These are phyloP conservation scores for Coniophora puteana DNA, from an alignment of 1,284 basidiomycete species.

Conservation along the genomic window DNA sequence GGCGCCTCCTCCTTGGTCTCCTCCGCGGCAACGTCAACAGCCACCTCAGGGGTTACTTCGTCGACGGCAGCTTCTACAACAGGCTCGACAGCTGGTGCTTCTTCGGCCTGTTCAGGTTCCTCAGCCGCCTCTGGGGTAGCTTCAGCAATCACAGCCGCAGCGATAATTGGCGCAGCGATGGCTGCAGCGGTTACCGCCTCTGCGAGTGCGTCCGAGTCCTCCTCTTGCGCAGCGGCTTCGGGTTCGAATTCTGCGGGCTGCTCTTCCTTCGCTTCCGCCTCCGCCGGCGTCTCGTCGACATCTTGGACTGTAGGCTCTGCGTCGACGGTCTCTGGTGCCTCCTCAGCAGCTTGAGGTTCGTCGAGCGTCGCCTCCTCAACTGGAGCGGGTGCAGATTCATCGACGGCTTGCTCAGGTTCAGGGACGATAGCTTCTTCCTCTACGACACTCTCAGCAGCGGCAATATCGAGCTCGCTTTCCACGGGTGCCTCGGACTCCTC, in stretches of 20 bases:
- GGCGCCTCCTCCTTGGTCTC: not conserved
- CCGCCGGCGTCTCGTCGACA: not conserved
- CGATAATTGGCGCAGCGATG: not conserved
- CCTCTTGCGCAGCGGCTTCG: conserved; percentile 1
- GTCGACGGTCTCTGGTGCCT: not conserved
- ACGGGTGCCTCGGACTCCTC: not conserved
- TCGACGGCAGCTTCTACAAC: not conserved
- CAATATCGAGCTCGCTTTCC: not conserved
- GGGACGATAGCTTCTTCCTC: no score
- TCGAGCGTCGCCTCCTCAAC: not conserved
- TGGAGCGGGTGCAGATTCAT: not conserved
- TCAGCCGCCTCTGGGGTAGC: not conserved
- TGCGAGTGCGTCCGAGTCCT: not conserved
- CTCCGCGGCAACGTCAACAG: not conserved
- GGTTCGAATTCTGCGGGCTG: not conserved
- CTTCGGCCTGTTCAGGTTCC: not conserved
- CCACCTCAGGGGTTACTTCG: not conserved
- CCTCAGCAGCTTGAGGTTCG: not conserved
- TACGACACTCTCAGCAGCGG: no score
- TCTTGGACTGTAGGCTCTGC: not conserved
- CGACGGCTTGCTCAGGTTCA: not conserved
- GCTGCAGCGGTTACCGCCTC: not conserved
- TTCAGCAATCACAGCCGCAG: not conserved
- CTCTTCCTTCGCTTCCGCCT: conserved; percentile 1
- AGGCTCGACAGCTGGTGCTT: conserved; percentile 1